Conservation (phyloP, 768 basidiomycete species). For the Harrya chromipes region DNA sequence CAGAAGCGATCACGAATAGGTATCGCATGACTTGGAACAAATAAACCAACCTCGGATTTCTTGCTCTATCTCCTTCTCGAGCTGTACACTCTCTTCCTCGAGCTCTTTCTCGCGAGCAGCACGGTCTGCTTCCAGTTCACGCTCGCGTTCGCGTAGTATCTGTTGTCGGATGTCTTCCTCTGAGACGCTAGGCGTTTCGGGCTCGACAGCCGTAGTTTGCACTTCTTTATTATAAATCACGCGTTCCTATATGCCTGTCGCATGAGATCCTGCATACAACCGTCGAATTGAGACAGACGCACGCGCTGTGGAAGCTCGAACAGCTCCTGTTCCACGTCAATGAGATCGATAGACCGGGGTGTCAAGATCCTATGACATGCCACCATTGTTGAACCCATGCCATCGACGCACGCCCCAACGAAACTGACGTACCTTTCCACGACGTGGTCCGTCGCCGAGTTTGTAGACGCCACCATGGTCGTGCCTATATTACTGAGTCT, state of each 20-base stretch:
- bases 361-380: slow-evolving; percentile 48
- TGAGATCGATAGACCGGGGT: slow-evolving; percentile 68
- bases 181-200: slow-evolving; percentile 44
- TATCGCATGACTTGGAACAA: neutral
- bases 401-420: no score
- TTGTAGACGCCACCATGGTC: slow-evolving; percentile 45
- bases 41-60: slow-evolving; percentile 68
- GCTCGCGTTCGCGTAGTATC: slow-evolving; percentile 55
- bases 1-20: neutral
- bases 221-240: slow-evolving; percentile 84
- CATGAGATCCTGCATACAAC: neutral
- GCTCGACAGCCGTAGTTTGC: slow-evolving; percentile 68
- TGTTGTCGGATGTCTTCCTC: slow-evolving; percentile 79
- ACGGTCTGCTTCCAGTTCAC: slow-evolving; percentile 68
- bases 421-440: slow-evolving; percentile 56
- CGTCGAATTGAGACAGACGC: slow-evolving; percentile 8
- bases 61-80: slow-evolving; percentile 84
- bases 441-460: slow-evolving; percentile 62
- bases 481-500: slow-evolving; percentile 39
- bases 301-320: slow-evolving; percentile 90
- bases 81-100: slow-evolving; percentile 78
- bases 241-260: slow-evolving; percentile 50
- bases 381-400: neutral
- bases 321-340: slow-evolving; percentile 86
- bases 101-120: slow-evolving; percentile 70